Conservation (phyloP, 805 yeast genomes). For the Spathaspora girioi region DNA sequence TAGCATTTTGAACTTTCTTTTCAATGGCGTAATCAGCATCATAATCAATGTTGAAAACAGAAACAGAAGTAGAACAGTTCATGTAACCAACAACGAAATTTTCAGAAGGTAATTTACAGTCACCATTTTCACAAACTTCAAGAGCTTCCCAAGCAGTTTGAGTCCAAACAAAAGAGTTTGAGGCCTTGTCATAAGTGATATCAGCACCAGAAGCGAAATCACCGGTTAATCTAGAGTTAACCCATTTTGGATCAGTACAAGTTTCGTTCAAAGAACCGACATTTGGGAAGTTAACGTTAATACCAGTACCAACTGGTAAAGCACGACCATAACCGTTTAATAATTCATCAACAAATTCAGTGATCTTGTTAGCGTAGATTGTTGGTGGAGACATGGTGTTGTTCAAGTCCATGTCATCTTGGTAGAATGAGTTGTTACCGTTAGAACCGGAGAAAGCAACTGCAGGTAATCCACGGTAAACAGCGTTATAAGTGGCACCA, state of each 20-base stretch:
- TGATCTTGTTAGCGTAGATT: constrained; percentile 41
- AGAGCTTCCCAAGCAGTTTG: constrained; percentile 14
- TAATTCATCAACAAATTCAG: constrained; percentile 35
- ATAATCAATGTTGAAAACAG: constrained; percentile 28
- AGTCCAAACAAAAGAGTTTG: constrained; percentile 22
- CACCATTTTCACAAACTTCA: constrained; percentile 37
- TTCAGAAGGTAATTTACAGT: constrained; percentile 44
- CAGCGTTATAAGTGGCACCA: constrained; percentile 47
- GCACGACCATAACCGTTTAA: constrained; percentile 36
- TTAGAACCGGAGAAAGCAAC: constrained; percentile 52
- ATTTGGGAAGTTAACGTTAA: constrained; percentile 47
- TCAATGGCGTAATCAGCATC: neutral
- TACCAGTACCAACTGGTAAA: constrained; percentile 43
- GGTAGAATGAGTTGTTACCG: constrained; percentile 46
- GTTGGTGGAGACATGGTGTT: constrained; percentile 40
- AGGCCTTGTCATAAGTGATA: constrained; percentile 36
- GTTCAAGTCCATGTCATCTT: constrained; percentile 38
- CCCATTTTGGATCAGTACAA: constrained; percentile 43
- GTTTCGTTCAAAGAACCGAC: constrained; percentile 39
- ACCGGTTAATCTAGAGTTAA: constrained; percentile 48
- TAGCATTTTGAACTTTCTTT: neutral
- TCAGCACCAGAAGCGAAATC: constrained; percentile 25
- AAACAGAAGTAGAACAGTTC: constrained; percentile 41
- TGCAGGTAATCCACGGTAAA: constrained; percentile 47
- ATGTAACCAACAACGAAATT: constrained; percentile 23